A percentile compares a stretch with the other conserved stretches of the same genome.
Evolutionary conservation across 345 rosid species (phyloP).

Genomic region (Gynandropsis gynandra): DNA sequence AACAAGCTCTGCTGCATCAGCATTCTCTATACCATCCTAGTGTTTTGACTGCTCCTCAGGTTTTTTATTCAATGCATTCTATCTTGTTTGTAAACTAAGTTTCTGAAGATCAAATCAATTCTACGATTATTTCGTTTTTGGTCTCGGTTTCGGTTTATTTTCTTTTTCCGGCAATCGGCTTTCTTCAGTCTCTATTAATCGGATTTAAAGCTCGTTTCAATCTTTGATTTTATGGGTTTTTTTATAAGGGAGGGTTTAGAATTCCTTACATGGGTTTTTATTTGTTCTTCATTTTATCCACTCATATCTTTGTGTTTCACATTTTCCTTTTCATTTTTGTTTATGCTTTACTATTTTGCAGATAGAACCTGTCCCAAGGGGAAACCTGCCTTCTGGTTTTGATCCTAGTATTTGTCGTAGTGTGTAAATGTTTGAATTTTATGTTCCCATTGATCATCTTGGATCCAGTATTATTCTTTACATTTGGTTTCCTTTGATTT

Average conservation of each 20-base stretch:
- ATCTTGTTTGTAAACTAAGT: neutral
- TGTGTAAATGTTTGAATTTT: slow-evolving; percentile 67
- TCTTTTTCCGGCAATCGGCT: neutral
- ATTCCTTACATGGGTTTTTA: no score
- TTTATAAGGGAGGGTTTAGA: no score
- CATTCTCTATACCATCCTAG: slow-evolving; percentile 92
- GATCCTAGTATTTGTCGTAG: slow-evolving; percentile 98
- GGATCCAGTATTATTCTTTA: neutral
- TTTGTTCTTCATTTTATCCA: no score
- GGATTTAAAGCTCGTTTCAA: no score
- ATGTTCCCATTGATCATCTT: slow-evolving; percentile 3
- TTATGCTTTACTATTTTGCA: slow-evolving; percentile 34
- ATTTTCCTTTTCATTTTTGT: neutral
- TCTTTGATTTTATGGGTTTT: no score
- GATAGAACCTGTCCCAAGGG: slow-evolving; percentile 96
- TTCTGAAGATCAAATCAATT: neutral
- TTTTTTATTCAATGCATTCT: slow-evolving; percentile 8
- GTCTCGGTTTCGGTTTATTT: slow-evolving; percentile 6
- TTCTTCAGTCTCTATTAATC: neutral
- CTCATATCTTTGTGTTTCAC: neutral
- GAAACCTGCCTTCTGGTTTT: slow-evolving; percentile 99
- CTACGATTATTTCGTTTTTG: neutral
- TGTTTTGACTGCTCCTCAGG: slow-evolving; percentile 84
- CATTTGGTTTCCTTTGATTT: no score
- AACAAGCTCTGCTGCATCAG: slow-evolving; percentile 73